phyloP scores from a whole-genome alignment of 257 asterid species.

The Eustoma russellianum region DNA sequence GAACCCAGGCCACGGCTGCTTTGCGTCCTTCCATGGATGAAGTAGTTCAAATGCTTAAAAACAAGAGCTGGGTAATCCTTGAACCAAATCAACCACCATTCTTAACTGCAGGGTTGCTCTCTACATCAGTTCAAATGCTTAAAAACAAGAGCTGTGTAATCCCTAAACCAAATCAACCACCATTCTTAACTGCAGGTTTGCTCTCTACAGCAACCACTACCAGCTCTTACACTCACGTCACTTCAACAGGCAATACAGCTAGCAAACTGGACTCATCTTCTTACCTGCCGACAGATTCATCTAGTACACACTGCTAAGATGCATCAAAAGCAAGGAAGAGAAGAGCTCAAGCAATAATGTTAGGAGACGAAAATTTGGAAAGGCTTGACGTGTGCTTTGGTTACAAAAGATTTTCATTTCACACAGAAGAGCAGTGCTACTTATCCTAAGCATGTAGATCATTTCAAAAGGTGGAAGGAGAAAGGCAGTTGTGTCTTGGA shows the following conservation, averaged over 20 bases:
- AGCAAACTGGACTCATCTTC: conserved; percentile 28
- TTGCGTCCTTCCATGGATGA: conserved; percentile 76
- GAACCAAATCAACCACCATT: conserved; percentile 83
- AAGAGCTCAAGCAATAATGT: conserved; percentile 8
- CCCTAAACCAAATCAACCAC: conserved; percentile 73
- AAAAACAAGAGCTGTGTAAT: conserved; percentile 34
- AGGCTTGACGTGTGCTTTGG: not conserved
- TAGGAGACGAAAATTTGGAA: not conserved
- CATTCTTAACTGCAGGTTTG: conserved; percentile 46
- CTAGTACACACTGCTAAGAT: conserved; percentile 49
- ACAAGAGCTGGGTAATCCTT: conserved; percentile 37
- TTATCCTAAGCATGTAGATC: not conserved
- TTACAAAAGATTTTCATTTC: not conserved
- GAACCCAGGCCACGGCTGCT: conserved; percentile 64
- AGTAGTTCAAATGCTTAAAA: conserved; percentile 58
- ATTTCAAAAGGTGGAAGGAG: not conserved
- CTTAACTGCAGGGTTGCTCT: conserved; percentile 32
- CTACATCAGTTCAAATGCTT: too few relatives aligned
- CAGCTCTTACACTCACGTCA: conserved; percentile 37
- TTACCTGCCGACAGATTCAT: conserved; percentile 38
- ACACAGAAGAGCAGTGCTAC: not conserved
- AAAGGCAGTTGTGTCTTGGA: not conserved
- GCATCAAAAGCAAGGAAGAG: conserved; percentile 23
- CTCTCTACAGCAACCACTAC: conserved; percentile 31
- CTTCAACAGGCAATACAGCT: conserved; percentile 20